Conservation (phyloP, 2,329 filamentous ascomycete genomes). For the Diaporthe longicolla region DNA sequence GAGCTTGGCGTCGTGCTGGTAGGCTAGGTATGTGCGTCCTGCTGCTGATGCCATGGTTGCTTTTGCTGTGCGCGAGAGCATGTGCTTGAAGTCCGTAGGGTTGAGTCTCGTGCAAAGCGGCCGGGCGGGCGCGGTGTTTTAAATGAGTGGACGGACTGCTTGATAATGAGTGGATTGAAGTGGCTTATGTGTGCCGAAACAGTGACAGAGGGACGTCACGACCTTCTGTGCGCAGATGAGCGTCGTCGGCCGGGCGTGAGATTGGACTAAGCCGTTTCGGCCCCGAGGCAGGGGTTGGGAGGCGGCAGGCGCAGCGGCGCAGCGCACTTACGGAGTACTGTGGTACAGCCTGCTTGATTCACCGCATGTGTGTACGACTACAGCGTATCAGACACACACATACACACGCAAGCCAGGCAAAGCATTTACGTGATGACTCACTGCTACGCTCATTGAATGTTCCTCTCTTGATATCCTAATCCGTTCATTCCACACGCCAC, state of each 20-base stretch:
- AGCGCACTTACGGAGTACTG: no score
- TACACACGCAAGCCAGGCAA: no score
- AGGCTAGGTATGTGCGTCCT: constrained; percentile 59
- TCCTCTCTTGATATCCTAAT: no score
- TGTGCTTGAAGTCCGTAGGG: not conserved
- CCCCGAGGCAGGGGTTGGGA: not conserved
- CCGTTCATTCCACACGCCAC: not conserved
- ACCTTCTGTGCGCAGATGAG: constrained; percentile 30
- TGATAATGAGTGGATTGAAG: not conserved
- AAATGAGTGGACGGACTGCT: not conserved
- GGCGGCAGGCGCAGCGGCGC: no score
- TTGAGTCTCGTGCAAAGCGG: no score
- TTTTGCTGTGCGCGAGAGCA: constrained; percentile 32
- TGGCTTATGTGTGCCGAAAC: not conserved
- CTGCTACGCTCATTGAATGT: no score
- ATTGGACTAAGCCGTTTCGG: constrained; percentile 27
- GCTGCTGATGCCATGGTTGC: constrained; percentile 37
- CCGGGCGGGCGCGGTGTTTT: not conserved
- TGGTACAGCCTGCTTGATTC: no score
- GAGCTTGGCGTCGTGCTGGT: constrained; percentile 60
- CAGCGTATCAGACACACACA: no score
- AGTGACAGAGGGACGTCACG: not conserved
- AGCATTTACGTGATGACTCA: no score
- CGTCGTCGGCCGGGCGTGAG: not conserved
- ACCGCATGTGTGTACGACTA: no score